Evolutionary conservation across 768 basidiomycete genomes (phyloP), one percentile per base, ranked within the genome.

Genomic region (Boletus pseudopeckii): DNA sequence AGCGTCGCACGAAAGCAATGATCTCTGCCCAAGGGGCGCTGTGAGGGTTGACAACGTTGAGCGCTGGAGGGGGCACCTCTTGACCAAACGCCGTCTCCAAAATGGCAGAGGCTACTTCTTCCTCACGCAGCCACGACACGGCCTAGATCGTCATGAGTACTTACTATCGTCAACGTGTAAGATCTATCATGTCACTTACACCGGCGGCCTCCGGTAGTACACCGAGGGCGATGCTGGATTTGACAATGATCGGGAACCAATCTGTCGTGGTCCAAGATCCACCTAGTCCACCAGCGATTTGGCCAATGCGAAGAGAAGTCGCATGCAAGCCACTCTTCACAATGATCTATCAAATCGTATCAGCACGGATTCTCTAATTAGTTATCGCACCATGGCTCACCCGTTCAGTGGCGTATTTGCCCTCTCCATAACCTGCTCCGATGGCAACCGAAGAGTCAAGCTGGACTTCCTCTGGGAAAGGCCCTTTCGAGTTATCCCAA

Each of bases 191-290:
- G 14, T 6, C 14, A 62, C 76, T 48, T 56, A 78, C 78, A 18
- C 71, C 70, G 1, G 58, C 50, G 0, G 66, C 62, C n/a, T 55
- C 50, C 7, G 72, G 71, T 4, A 75, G 50, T 14, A 53, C 57
- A 45, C 67, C 68, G 9, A 66, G 58, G 5, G 56, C 50, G 11
- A 68, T n/a, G 43, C 71, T 70, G 0, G 72, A 69, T 48, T 73
- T 67, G 15, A 76, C 67, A 4, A 80, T 61, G 38, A 72, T 68
- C 15, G 80, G 78, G 28, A 80, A 58, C 80, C 80, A 81, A 44
- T 80, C 77, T 0, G 64, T 72, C 4, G 70, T 66, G 4, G 70
- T 70, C 79, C 79, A 80, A 0, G 72, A 71, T 18, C 79, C 79
- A 1, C 62, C 62, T 0, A 52, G 54, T 22, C 75, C 75, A 15